These are phyloP conservation scores for Pseudopyrenochaeta lycopersici DNA, from an alignment of 2,329 filamentous ascomycete genomes.

Conservation along the genomic window DNA sequence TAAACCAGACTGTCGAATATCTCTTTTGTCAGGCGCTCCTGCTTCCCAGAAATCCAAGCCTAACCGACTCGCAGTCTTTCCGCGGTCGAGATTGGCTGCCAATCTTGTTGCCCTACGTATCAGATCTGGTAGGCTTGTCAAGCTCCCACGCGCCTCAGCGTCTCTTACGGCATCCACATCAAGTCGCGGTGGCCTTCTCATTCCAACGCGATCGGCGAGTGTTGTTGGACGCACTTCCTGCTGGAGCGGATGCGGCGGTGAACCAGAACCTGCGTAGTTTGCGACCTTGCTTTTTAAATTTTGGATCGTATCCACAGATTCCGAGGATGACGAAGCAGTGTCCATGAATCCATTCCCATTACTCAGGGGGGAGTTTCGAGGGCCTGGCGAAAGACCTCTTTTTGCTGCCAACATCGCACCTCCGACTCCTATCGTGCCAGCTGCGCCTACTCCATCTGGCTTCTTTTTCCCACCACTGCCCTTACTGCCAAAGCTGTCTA, in stretches of 20 bases:
- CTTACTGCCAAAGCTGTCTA: slow-evolving; percentile 45
- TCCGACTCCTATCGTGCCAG: slow-evolving; percentile 35
- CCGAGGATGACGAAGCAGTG: slow-evolving; percentile 42
- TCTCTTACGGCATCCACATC: slow-evolving; percentile 84
- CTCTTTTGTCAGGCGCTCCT: slow-evolving; percentile 42
- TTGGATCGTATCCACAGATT: slow-evolving; percentile 42
- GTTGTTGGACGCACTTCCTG: slow-evolving; percentile 38
- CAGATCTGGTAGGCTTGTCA: slow-evolving; percentile 91
- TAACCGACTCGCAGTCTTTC: slow-evolving; percentile 70
- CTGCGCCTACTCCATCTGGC: slow-evolving; percentile 23
- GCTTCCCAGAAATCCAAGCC: slow-evolving; percentile 60
- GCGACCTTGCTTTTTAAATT: slow-evolving; percentile 24
- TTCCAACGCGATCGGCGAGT: slow-evolving; percentile 54
- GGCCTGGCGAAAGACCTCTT: slow-evolving; percentile 30
- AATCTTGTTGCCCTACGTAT: slow-evolving; percentile 88
- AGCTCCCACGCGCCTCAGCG: slow-evolving; percentile 83
- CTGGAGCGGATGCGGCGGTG: slow-evolving; percentile 33
- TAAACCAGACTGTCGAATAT: slow-evolving; percentile 59
- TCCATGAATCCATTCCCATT: slow-evolving; percentile 48
- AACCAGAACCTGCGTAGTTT: slow-evolving; percentile 30
- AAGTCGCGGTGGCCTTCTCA: slow-evolving; percentile 71
- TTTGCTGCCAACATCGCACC: slow-evolving; percentile 35
- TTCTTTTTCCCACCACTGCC: slow-evolving; percentile 26
- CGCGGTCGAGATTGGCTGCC: slow-evolving; percentile 87
- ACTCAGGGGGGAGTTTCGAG: slow-evolving; percentile 34